phyloP scores from a whole-genome alignment of 179 eudicot genomes.

The Beta macrorhiza region DNA sequence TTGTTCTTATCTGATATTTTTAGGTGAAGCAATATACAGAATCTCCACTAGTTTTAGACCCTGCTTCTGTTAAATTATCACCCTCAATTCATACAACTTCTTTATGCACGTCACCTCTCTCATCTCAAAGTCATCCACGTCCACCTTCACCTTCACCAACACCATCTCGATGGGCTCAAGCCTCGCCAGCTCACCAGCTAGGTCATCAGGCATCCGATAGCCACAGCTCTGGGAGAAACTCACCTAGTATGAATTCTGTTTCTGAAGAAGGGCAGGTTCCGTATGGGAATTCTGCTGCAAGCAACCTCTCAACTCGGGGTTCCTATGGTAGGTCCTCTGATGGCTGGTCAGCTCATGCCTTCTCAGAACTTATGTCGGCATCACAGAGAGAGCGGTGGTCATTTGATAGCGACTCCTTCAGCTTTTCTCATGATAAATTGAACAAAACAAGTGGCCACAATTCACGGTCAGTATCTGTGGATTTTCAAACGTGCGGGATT shows the following conservation, averaged over 20 bases:
- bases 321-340: slow-evolving; percentile 79
- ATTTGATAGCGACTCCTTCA: slow-evolving; percentile 65
- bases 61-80: slow-evolving; percentile 54
- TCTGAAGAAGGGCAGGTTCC: slow-evolving; percentile 50
- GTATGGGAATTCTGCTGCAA: slow-evolving; percentile 43
- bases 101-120: slow-evolving; percentile 55
- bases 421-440: slow-evolving; percentile 48
- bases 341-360: slow-evolving; percentile 70
- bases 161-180: slow-evolving; percentile 55
- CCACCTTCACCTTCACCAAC: slow-evolving; percentile 42
- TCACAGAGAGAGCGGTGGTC: slow-evolving; percentile 77
- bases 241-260: slow-evolving; percentile 54
- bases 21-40: slow-evolving; percentile 59
- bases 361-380: slow-evolving; percentile 61
- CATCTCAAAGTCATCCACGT: slow-evolving; percentile 52
- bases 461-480: slow-evolving; percentile 42
- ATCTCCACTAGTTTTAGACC: slow-evolving; percentile 43
- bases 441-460: slow-evolving; percentile 40
- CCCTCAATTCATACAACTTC: slow-evolving; percentile 61
- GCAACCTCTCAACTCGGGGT: slow-evolving; percentile 59
- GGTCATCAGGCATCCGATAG: slow-evolving; percentile 55
- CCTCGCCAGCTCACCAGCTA: slow-evolving; percentile 51
- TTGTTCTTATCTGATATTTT: slow-evolving; percentile 13
- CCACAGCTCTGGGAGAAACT: slow-evolving; percentile 56
- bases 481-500: slow-evolving; percentile 46